phyloP scores from a whole-genome alignment of 176 grass and related monocot species.

The Oryza glaberrima region DNA sequence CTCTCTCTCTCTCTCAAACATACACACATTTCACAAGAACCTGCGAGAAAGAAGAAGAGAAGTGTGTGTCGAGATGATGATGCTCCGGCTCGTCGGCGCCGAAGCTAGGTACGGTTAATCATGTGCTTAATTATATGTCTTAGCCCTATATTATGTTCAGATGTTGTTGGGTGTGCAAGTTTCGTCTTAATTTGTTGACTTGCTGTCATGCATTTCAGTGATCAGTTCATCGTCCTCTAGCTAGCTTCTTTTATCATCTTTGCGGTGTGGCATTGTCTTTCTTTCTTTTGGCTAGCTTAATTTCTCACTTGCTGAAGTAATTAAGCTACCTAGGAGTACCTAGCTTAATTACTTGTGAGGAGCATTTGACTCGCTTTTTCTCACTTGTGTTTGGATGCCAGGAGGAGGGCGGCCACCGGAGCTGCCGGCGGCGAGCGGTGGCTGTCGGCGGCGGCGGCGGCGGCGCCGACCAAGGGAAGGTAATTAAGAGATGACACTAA shows the following conservation, averaged over 20 bases:
- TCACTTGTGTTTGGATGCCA: background rate
- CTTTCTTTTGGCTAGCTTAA: background rate
- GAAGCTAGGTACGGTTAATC: slow-evolving; percentile 26
- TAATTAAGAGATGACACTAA: background rate
- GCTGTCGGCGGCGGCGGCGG: slow-evolving; percentile 27
- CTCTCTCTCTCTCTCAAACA: background rate
- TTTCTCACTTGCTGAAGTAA: background rate
- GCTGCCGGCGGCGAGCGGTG: slow-evolving; percentile 13
- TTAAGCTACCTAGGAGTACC: background rate
- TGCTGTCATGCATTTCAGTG: background rate
- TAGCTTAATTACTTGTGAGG: background rate
- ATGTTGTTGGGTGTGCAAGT: background rate
- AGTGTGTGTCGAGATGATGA: slow-evolving; percentile 18
- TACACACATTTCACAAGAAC: background rate
- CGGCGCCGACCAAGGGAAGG: slow-evolving; percentile 45
- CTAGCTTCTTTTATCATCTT: no score
- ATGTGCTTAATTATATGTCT: background rate
- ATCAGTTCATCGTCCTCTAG: background rate
- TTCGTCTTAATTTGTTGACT: background rate
- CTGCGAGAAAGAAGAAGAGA: background rate
- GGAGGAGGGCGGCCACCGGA: slow-evolving; percentile 10
- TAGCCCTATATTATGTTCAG: background rate
- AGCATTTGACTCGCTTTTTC: background rate
- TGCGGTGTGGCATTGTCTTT: no score
- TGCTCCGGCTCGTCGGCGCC: slow-evolving; percentile 29